Base-by-base conservation (phyloP, 257 asterid genomes). In the Salvia rosmarinus region DNA sequence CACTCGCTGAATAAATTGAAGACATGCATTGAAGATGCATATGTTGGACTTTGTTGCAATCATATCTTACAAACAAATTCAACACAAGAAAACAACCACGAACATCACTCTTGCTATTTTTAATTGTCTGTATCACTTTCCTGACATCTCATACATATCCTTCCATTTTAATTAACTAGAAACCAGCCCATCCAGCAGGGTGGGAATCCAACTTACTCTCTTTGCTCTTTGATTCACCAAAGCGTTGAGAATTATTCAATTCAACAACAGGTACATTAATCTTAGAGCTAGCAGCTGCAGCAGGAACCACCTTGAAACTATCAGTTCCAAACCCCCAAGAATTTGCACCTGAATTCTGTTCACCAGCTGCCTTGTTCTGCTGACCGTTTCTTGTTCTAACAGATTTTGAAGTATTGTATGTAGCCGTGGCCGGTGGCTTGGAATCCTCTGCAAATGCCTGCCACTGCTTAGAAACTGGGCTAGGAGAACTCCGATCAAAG, bases 121-220 rank as follows among this genome's bases (percentile, higher is more conserved):
- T 42, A 51, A 28, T 43, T 55, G 43, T 25, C 55, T 59, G 52
- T 32, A 59, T 56, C 49, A 51, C 42, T 59, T 54, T 62, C 62
- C 44, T 8, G 52, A 44, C 11, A 54, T 25, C n/a, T n/a, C n/a
- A n/a, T n/a, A n/a, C n/a, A n/a, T n/a, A n/a, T n/a, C n/a, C n/a
- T n/a, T n/a, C n/a, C n/a, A 46, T 9, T 17, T 34, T 10, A 20
- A 49, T 30, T 34, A 59, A 60, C 82, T 79, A 84, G 75, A 85
- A 94, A 44, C 99, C 99, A 68, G 97, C 99, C 99, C 99, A 94
- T 42, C 99, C 99, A 57, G 96, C 90, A 58, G 99, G 99, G 76
- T 87, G 95, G 61, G 96, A 60, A 28, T 81, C 82, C 23, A 84
- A 73, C 84, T 82, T 89, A 67, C 77, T 86, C 35, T 71, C 90